Evolutionary conservation across 1,139 yeast species (phyloP).

Genomic region (Yamadazyma songkhlaensis): DNA sequence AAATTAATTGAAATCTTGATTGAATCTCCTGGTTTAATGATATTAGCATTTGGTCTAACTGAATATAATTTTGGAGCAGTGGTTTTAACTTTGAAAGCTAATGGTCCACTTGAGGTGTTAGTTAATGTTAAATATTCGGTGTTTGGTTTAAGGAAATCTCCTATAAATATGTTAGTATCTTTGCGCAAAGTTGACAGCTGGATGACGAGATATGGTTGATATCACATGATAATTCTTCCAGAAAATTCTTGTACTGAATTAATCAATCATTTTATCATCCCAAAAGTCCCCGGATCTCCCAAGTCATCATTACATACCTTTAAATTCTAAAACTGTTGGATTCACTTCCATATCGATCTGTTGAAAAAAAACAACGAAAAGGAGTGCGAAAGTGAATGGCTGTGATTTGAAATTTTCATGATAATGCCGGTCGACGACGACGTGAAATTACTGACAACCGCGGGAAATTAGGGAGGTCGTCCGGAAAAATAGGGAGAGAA

Average conservation of each 20-base stretch:
- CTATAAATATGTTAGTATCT: conserved; percentile 18
- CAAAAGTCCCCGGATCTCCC: too few relatives aligned
- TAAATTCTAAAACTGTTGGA: conserved; percentile 64
- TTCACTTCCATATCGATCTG: conserved; percentile 52
- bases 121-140: conserved; percentile 67
- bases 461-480: not conserved
- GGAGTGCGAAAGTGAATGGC: conserved; percentile 7
- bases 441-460: not conserved
- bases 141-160: conserved; percentile 71
- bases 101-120: conserved; percentile 59
- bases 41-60: conserved; percentile 92
- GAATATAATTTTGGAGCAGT: conserved; percentile 97
- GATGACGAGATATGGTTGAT: too few relatives aligned
- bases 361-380: conserved; percentile 9
- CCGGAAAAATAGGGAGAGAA: too few relatives aligned
- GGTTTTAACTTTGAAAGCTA: conserved; percentile 95
- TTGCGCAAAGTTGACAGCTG: not conserved
- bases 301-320: conserved; percentile 66
- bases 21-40: conserved; percentile 71
- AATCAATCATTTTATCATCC: not conserved
- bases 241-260: not conserved
- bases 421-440: too few relatives aligned
- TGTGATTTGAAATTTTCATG: not conserved
- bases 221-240: too few relatives aligned
- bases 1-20: conserved; percentile 78